Percentiles rank a stretch among this genome's conserved stretches.
These are phyloP conservation scores for Saccharomyces kudriavzevii DNA, from an alignment of 805 yeast species.

Conservation along the genomic window DNA sequence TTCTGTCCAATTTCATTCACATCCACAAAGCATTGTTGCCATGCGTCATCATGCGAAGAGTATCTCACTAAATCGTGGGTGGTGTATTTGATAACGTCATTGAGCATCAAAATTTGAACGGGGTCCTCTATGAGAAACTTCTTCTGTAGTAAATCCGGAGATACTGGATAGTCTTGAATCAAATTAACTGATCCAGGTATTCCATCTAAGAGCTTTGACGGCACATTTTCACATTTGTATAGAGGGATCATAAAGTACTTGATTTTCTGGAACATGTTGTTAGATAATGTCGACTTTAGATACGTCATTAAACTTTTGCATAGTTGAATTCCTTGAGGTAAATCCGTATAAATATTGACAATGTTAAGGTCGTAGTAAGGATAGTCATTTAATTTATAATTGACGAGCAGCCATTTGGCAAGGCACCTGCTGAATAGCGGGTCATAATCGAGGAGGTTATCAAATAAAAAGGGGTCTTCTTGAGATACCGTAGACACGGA, in stretches of 20 bases:
- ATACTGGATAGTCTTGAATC: conserved; percentile 11
- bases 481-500: neutral
- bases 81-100: conserved; percentile 22
- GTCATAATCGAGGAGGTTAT: conserved; percentile 8
- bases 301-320: conserved; percentile 16
- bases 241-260: conserved; percentile 24
- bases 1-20: conserved; percentile 4
- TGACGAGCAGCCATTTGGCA: conserved; percentile 68
- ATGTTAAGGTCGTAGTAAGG: conserved; percentile 58
- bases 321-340: conserved; percentile 16
- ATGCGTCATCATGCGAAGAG: conserved; percentile 3
- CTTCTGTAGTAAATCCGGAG: conserved; percentile 6
- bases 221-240: conserved; percentile 10
- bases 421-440: conserved; percentile 30
- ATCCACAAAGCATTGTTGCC: conserved; percentile 26
- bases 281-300: conserved; percentile 11
- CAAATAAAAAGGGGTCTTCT: neutral
- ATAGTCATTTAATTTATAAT: conserved; percentile 57
- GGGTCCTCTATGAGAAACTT: conserved; percentile 23
- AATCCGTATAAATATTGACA: conserved; percentile 22
- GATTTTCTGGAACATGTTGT: conserved; percentile 20
- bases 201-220: conserved; percentile 2
- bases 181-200: conserved; percentile 18
- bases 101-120: conserved; percentile 21
- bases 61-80: conserved; percentile 23